Percentiles rank a stretch among this genome's conserved stretches.
Evolutionary conservation across 257 asterid species (phyloP).

Genomic region (Eucommia ulmoides): DNA sequence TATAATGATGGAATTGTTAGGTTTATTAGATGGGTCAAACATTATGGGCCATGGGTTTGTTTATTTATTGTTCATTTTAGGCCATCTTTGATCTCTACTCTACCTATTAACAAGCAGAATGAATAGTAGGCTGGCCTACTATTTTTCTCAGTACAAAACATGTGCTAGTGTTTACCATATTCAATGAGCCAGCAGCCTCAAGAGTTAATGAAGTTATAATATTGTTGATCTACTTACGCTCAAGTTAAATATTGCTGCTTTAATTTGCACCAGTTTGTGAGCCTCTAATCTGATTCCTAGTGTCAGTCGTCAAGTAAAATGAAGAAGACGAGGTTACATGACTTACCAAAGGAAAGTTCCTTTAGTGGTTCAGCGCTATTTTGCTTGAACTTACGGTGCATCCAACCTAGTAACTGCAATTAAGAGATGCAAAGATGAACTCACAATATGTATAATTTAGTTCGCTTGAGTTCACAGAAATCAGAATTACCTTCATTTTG

Average conservation of each 20-base stretch:
- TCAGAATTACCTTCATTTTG: background rate
- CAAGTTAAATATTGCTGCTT: background rate
- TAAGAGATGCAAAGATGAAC: constrained; percentile 11
- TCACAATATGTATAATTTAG: background rate
- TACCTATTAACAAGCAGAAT: too few species aligned
- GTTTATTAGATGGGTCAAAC: too few species aligned
- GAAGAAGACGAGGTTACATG: background rate
- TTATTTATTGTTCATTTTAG: too few species aligned
- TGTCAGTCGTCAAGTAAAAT: background rate
- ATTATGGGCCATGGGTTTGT: too few species aligned
- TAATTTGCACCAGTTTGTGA: background rate
- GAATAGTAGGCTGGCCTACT: too few species aligned
- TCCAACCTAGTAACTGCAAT: constrained; percentile 90
- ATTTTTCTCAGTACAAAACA: too few species aligned
- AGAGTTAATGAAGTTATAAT: background rate
- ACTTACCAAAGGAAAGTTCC: constrained; percentile 59
- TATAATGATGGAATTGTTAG: too few species aligned
- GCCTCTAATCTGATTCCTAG: background rate
- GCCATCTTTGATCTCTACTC: too few species aligned
- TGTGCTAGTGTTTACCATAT: background rate
- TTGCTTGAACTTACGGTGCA: constrained; percentile 91
- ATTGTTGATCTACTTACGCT: background rate
- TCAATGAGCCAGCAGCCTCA: background rate
- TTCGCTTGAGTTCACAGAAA: background rate
- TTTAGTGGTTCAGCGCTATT: constrained; percentile 53